These are phyloP conservation scores for Pisolithus orientalis DNA, from an alignment of 768 basidiomycete species.

Conservation along the genomic window DNA sequence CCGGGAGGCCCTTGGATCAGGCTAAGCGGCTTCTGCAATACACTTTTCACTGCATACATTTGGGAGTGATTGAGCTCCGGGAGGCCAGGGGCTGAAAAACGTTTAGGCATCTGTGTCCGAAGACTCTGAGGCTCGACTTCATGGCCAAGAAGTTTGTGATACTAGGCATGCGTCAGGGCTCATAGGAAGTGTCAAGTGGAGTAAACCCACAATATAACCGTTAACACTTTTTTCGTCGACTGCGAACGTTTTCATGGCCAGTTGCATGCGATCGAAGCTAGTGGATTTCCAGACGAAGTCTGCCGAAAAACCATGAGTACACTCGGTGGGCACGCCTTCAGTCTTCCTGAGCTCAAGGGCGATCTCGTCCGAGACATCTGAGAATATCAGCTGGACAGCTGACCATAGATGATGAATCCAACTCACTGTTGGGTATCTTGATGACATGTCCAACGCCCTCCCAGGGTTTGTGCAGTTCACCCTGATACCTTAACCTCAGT, in stretches of 20 bases:
- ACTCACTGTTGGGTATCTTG: conserved; percentile 97
- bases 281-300: conserved; percentile 99
- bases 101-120: conserved; percentile 91
- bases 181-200: background rate
- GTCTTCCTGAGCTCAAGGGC: conserved; percentile 85
- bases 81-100: conserved; percentile 94
- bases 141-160: conserved; percentile 97
- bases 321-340: conserved; percentile 90
- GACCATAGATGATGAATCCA: background rate
- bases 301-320: conserved; percentile 92
- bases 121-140: conserved; percentile 93
- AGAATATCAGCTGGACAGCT: conserved; percentile 5
- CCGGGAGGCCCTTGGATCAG: conserved; percentile 98
- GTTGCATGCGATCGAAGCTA: conserved; percentile 98
- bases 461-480: conserved; percentile 89
- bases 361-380: conserved; percentile 98
- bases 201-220: conserved; percentile 84
- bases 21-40: conserved; percentile 94
- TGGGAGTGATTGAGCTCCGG: conserved; percentile 99
- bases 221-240: conserved; percentile 99
- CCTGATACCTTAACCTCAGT: conserved; percentile 80
- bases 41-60: conserved; percentile 99
- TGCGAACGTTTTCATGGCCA: conserved; percentile 99
- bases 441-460: conserved; percentile 97
- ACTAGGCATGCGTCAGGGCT: conserved; percentile 42